Conservation (phyloP, 2,329 filamentous ascomycete genomes). For the Penicillium aurantiogriseum region DNA sequence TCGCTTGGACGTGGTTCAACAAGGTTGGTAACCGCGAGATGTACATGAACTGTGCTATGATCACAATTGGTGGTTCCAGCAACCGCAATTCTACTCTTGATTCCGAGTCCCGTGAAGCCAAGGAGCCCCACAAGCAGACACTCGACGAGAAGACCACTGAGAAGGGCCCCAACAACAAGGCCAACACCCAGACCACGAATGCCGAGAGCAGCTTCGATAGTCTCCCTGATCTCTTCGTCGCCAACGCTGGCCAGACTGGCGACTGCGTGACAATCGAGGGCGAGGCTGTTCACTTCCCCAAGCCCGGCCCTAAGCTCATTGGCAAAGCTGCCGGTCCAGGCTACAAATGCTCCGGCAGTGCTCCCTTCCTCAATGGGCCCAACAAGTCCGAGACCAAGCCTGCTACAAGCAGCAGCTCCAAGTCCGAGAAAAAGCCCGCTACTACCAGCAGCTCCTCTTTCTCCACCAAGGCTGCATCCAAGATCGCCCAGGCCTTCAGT, state of each 20-base stretch:
- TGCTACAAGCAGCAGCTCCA: background rate
- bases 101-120: background rate
- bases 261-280: slow-evolving; percentile 58
- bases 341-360: slow-evolving; percentile 33
- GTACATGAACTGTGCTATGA: slow-evolving; percentile 81
- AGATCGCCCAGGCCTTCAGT: slow-evolving; percentile 13
- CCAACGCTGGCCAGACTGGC: slow-evolving; percentile 59
- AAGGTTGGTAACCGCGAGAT: slow-evolving; percentile 74
- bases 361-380: slow-evolving; percentile 29
- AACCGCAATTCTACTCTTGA: background rate
- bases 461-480: slow-evolving; percentile 11
- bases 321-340: slow-evolving; percentile 36
- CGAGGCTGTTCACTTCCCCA: slow-evolving; percentile 62
- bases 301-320: slow-evolving; percentile 59
- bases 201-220: slow-evolving; percentile 45
- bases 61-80: slow-evolving; percentile 54
- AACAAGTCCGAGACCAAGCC: slow-evolving; percentile 5
- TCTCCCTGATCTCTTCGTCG: slow-evolving; percentile 68
- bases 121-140: background rate
- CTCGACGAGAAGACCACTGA: slow-evolving; percentile 6
- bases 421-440: background rate
- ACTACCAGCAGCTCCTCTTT: background rate
- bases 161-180: slow-evolving; percentile 4
- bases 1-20: slow-evolving; percentile 79
- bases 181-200: slow-evolving; percentile 13